Conservation (phyloP, 192 early-diverging fungal genomes). For the Coemansia sp. region DNA sequence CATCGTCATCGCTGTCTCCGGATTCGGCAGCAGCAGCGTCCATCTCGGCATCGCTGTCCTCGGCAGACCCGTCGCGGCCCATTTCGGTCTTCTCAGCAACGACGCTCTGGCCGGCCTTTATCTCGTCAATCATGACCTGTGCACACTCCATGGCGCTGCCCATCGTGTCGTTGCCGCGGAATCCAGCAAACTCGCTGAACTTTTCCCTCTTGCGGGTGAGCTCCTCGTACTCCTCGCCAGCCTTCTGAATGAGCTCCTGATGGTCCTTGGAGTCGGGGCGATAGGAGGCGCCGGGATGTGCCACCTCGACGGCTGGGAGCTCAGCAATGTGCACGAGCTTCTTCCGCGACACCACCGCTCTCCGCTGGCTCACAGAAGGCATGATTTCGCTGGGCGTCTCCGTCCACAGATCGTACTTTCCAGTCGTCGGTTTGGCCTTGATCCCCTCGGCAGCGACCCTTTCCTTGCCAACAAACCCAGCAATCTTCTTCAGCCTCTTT, state of each 20-base stretch:
- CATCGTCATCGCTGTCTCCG: conserved; percentile 10
- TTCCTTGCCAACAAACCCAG: conserved; percentile 18
- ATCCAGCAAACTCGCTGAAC: conserved; percentile 10
- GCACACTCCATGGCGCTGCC: conserved; percentile 33
- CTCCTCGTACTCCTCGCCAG: conserved; percentile 58
- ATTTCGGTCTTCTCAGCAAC: conserved; percentile 9
- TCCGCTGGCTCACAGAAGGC: conserved; percentile 4
- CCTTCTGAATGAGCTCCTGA: conserved; percentile 62
- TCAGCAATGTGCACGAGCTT: conserved; percentile 25
- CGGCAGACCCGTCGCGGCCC: conserved; percentile 14
- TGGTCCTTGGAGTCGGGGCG: conserved; percentile 82
- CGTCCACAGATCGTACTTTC: conserved; percentile 42
- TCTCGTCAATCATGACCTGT: conserved; percentile 22
- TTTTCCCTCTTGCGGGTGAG: conserved; percentile 33
- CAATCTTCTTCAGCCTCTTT: conserved; percentile 29
- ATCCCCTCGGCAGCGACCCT: conserved; percentile 6
- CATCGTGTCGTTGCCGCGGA: conserved; percentile 9
- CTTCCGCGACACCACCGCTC: conserved; percentile 14
- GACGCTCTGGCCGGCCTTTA: conserved; percentile 18
- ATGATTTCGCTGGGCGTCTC: not conserved
- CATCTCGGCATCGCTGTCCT: conserved; percentile 11
- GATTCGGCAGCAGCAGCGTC: conserved; percentile 12
- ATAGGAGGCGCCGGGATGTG: conserved; percentile 88
- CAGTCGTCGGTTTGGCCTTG: conserved; percentile 6
- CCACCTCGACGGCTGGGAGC: conserved; percentile 67